Conservation (phyloP, 306 rosid species). For the Inga leiocalycina region DNA sequence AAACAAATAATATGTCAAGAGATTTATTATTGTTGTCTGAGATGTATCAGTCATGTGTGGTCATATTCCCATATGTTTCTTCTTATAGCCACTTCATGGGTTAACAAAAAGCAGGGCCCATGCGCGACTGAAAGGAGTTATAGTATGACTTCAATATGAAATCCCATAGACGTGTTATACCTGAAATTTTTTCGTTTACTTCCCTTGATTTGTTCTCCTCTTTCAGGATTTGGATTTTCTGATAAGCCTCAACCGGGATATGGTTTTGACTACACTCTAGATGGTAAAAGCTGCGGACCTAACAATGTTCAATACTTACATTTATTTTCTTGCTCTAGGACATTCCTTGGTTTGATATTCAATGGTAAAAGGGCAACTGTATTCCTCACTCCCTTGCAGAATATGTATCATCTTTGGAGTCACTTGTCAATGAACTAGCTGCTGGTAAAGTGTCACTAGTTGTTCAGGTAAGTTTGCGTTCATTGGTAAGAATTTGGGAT, state of each 20-base stretch:
- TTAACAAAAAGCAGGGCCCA: neutral
- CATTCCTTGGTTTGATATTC: conserved; percentile 16
- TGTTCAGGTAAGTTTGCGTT: conserved; percentile 58
- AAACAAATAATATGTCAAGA: neutral
- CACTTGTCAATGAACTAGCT: conserved; percentile 61
- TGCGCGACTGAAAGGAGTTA: neutral
- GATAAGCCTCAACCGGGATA: conserved; percentile 94
- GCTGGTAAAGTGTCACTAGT: conserved; percentile 70
- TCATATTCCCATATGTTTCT: neutral
- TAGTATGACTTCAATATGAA: conserved; percentile 24
- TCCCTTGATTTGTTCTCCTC: conserved; percentile 32
- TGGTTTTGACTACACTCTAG: conserved; percentile 86
- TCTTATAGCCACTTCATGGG: neutral
- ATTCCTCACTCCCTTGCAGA: conserved; percentile 51
- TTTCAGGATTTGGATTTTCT: conserved; percentile 87
- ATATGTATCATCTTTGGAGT: conserved; percentile 71
- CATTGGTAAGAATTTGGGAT: conserved; percentile 19
- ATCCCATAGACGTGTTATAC: neutral
- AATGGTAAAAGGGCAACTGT: neutral
- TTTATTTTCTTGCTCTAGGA: neutral
- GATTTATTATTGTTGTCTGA: neutral
- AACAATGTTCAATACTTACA: neutral
- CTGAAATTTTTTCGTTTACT: neutral
- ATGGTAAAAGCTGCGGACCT: conserved; percentile 55
- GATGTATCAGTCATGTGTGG: neutral